Evolutionary conservation across 345 rosid genomes (phyloP).

Genomic region (Theobroma cacao): DNA sequence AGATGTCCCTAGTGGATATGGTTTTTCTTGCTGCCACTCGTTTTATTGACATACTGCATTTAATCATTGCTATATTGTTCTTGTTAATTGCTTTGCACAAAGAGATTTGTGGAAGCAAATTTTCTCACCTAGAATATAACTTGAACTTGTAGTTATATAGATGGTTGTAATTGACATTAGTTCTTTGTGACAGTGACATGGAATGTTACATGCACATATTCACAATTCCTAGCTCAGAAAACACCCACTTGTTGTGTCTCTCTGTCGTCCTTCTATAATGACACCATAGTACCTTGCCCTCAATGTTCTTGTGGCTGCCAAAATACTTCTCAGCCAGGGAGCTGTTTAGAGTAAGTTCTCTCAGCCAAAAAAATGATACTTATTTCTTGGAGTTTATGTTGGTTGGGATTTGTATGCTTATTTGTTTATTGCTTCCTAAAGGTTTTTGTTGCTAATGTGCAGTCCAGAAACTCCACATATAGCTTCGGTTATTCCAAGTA

Average conservation of each 20-base stretch:
- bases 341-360: constrained; percentile 76
- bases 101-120: neutral
- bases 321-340: constrained; percentile 38
- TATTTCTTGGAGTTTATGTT: neutral
- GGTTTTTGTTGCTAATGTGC: constrained; percentile 20
- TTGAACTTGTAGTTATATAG: neutral
- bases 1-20: neutral
- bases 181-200: constrained; percentile 71
- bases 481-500: constrained; percentile 54
- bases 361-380: neutral
- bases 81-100: neutral
- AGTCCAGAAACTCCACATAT: constrained; percentile 54
- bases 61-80: neutral
- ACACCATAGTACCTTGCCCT: constrained; percentile 73
- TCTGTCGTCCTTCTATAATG: constrained; percentile 78
- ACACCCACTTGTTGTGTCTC: constrained; percentile 91
- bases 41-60: neutral
- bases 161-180: constrained; percentile 4
- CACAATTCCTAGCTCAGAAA: constrained; percentile 74
- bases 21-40: neutral
- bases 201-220: constrained; percentile 86
- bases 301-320: constrained; percentile 87
- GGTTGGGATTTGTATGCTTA: neutral
- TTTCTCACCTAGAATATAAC: neutral
- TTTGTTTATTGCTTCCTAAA: constrained; percentile 3